Evolutionary conservation across 2,329 filamentous ascomycete species (phyloP).

Genomic region (Tolypocladium ovalisporum): DNA sequence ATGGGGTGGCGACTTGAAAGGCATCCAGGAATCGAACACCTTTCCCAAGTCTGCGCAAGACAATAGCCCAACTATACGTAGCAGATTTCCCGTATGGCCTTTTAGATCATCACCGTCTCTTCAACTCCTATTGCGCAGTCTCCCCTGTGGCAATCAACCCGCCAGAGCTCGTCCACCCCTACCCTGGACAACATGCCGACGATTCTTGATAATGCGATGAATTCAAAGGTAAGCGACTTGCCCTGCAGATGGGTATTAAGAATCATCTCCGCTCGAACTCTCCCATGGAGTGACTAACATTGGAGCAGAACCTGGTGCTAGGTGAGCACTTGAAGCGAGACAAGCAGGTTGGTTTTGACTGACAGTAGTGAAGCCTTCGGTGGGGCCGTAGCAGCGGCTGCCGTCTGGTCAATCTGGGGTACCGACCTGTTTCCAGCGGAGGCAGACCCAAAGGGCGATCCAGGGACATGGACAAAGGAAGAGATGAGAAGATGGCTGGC

Average conservation of each 20-base stretch:
- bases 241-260: neutral
- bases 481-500: slow-evolving; percentile 75
- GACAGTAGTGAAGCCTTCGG: slow-evolving; percentile 51
- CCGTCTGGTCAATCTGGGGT: slow-evolving; percentile 78
- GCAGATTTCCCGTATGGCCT: neutral
- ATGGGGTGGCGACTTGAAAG: neutral
- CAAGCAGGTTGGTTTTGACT: neutral
- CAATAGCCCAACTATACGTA: neutral
- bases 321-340: slow-evolving; percentile 32
- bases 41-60: neutral
- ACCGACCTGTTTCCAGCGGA: slow-evolving; percentile 70
- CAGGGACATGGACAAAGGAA: slow-evolving; percentile 60
- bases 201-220: slow-evolving; percentile 55
- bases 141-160: neutral
- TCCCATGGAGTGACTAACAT: neutral
- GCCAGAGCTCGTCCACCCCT: neutral
- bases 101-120: neutral
- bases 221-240: slow-evolving; percentile 46
- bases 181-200: slow-evolving; percentile 48
- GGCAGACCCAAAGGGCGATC: slow-evolving; percentile 67
- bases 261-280: neutral
- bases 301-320: slow-evolving; percentile 52
- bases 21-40: neutral
- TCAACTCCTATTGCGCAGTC: neutral
- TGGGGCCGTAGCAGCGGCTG: slow-evolving; percentile 69